Percentiles rank a stretch among this genome's conserved stretches.
Conservation (phyloP, 1,139 yeast species). For the Komagataea norvegica region DNA sequence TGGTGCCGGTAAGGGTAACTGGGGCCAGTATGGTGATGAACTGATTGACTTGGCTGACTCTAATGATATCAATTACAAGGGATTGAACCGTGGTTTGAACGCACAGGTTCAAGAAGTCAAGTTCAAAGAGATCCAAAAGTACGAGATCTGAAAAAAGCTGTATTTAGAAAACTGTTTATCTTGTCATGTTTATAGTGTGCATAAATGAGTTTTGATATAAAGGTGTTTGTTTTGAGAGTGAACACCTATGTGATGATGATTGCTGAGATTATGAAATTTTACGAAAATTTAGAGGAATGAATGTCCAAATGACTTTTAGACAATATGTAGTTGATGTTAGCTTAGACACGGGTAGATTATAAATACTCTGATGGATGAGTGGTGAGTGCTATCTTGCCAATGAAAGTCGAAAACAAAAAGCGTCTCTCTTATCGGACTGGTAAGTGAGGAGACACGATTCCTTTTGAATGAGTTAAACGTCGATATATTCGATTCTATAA, state of each 20-base stretch:
- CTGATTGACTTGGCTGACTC: slow-evolving; percentile 42
- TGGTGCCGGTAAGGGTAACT: slow-evolving; percentile 79
- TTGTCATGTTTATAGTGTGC: neutral
- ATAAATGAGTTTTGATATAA: neutral
- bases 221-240: neutral
- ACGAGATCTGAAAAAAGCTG: slow-evolving; percentile 6
- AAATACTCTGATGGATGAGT: too few species aligned
- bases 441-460: too few species aligned
- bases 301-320: neutral
- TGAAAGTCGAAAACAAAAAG: too few species aligned
- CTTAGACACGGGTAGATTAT: too few species aligned
- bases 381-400: too few species aligned
- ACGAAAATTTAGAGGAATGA: neutral
- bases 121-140: slow-evolving; percentile 27
- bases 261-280: neutral
- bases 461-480: too few species aligned
- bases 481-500: too few species aligned
- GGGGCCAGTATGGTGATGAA: slow-evolving; percentile 73
- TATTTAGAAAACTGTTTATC: too few species aligned
- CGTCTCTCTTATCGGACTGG: too few species aligned
- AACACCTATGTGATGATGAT: neutral
- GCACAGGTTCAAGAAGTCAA: slow-evolving; percentile 33
- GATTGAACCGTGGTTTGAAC: slow-evolving; percentile 40
- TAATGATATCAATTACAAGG: slow-evolving; percentile 39
- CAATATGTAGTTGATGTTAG: neutral